Evolutionary conservation across 345 rosid genomes (phyloP).

Genomic region (Populus tremula): DNA sequence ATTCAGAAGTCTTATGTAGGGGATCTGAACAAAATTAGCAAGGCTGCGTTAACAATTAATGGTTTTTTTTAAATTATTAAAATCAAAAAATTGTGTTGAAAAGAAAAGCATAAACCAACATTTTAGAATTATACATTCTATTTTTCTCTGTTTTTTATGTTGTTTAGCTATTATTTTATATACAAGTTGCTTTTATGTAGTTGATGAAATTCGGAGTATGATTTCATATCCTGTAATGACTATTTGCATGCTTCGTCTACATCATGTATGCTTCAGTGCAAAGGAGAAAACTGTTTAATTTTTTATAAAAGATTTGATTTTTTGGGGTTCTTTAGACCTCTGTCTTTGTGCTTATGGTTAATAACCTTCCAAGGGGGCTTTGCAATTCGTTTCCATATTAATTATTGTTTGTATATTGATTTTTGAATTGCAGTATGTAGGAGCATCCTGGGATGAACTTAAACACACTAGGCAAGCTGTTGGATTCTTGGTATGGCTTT

Average conservation of each 20-base stretch:
- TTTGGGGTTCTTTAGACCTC: not conserved
- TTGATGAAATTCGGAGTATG: not conserved
- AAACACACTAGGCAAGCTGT: conserved; percentile 32
- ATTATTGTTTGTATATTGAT: not conserved
- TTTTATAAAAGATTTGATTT: not conserved
- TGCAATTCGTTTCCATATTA: not conserved
- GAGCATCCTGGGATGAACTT: conserved; percentile 31
- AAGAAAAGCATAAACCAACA: not conserved
- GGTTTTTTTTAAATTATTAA: not conserved
- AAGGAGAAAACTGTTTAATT: not conserved
- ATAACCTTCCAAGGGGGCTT: not conserved
- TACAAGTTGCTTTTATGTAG: not conserved
- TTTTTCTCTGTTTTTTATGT: not conserved
- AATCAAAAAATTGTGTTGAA: not conserved
- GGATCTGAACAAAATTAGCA: not conserved
- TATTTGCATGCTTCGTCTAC: not conserved
- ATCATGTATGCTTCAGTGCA: not conserved
- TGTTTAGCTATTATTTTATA: not conserved
- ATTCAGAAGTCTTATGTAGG: not conserved
- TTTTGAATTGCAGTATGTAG: conserved; percentile 18
- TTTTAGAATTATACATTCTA: not conserved
- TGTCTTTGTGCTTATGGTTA: not conserved
- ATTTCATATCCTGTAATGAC: not conserved
- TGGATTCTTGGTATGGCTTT: conserved; percentile 28
- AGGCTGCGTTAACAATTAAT: not conserved